Base-by-base conservation (phyloP, 176 grass and related monocot species). In the Bromus sterilis region DNA sequence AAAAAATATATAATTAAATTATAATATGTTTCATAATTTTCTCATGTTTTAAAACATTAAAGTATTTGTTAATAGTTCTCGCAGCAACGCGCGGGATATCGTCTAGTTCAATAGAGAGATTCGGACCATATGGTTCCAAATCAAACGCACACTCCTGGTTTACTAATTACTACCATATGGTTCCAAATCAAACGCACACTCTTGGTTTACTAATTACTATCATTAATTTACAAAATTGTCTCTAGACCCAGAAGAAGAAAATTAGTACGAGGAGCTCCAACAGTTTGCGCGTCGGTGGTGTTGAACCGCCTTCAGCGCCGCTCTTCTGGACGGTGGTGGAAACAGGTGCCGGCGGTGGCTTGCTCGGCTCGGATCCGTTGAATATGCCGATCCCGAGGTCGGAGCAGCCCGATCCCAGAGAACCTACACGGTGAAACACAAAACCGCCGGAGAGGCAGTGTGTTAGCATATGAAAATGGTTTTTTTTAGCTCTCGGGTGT, bases 361-460 rank as follows among this genome's bases (percentile, higher is more conserved):
- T 5, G 42, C 5, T 13, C 8, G 78, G 74, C 2, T 28, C 24
- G 16, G 84, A 81, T 2, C 79, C 85, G 43, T 89, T 90, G 41
- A 71, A 11, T 12, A 93, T 26, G 43, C 9, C 4, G 77, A 89
- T 92, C 20, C 91, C 87, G 0, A 93, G 77, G 2, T 69, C 68
- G 12, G 39, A 24, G 74, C 91, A 93, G 55, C 89, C 77, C 1
- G 56, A 11, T 6, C 84, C 91, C 11, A 92, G 80, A 13, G 83
- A 89, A 43, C 90, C 90, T 92, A 76, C 62, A 23, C 1, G 4
- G 3, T 9, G 4, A 6, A 26, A 20, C 10, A 58, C n/a, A 0
- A 63, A 15, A 20, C 6, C 34, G 23, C 35, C 66, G 35, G 49
- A 11, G 23, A 49, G 12, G 4, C n/a, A 57, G n/a, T n/a, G 9